Evolutionary conservation across 306 rosid genomes (phyloP), one percentile per base, ranked within the genome.

Genomic region (Amphicarpaea edgeworthii): DNA sequence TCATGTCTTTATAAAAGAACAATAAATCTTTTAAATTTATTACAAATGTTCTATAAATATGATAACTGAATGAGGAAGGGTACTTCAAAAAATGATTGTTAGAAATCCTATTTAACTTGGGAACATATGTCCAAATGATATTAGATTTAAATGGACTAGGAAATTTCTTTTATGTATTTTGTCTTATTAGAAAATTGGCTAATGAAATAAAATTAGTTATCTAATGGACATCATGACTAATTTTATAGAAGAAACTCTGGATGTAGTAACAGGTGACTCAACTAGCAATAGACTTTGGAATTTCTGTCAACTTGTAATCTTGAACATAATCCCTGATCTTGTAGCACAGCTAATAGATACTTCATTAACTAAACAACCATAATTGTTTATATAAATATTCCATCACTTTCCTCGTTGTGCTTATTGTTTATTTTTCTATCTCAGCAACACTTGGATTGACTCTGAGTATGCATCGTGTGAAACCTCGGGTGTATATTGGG

Each of bases 401-500:
- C 47, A 32, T 55, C 61, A 53, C 64, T 81, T 68, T 0, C 49
- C 66, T 72, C 68, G 26, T 53, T 64, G 64, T 43, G 57, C 68
- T 83, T 64, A 57, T 58, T 60, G 10, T 23, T 59, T 57, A 26
- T 41, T 54, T 40, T 51, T 28, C 9, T 12, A 65, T 79, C 42
- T 17, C 90, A 94, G 97, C 87, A 58, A 89, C 91, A 6, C 96
- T 94, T 70, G 96, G 90, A 65, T 59, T 66, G 21, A 83, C 92
- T 75, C 79, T 94, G 65, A 68, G 75, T 53, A 78, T 83, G 85
- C 88, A 87, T 74, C 93, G 85, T 10, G 34, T 4, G 38, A 91
- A 88, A 68, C 87, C 90, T 77, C 93, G 91, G 7, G 94, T 88
- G 49, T 94, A 91, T 55, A 81, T 91, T 66, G 98, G 98, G 58